Percentiles rank a stretch among this genome's conserved stretches.
Evolutionary conservation across 208 protist species (phyloP).

Genomic region (Strigomonas galati): DNA sequence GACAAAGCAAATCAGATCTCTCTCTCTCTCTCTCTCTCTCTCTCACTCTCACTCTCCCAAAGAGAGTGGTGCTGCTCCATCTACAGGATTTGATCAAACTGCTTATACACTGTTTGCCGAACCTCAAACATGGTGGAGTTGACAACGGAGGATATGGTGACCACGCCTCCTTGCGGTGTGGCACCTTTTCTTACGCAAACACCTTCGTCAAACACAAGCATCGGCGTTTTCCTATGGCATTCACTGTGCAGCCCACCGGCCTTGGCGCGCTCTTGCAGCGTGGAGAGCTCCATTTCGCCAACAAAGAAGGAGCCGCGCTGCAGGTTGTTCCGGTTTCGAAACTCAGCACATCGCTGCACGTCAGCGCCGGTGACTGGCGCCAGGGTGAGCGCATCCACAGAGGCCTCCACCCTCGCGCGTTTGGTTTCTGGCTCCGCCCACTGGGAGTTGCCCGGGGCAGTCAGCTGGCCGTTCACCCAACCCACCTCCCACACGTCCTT

Average conservation of each 20-base stretch:
- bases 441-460: not conserved
- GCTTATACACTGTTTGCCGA: constrained; percentile 66
- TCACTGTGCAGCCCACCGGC: constrained; percentile 61
- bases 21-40: too few relatives aligned
- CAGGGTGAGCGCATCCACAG: constrained; percentile 36
- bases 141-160: constrained; percentile 79
- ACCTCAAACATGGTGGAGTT: constrained; percentile 73
- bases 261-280: constrained; percentile 45
- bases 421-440: constrained; percentile 9
- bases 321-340: constrained; percentile 48
- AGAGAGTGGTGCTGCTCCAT: too few relatives aligned
- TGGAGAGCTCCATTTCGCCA: constrained; percentile 63
- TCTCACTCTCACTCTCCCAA: too few relatives aligned
- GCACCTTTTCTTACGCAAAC: constrained; percentile 72
- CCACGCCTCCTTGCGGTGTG: constrained; percentile 34
- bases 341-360: constrained; percentile 52
- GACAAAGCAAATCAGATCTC: too few relatives aligned
- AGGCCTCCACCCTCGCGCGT: constrained; percentile 27
- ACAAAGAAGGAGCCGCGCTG: constrained; percentile 83
- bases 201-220: constrained; percentile 80
- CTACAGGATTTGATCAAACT: constrained; percentile 76
- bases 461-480: constrained; percentile 76
- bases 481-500: constrained; percentile 81
- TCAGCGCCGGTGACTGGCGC: constrained; percentile 36
- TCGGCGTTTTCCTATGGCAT: constrained; percentile 69